These are phyloP conservation scores for Mycena sp. DNA, from an alignment of 1,284 basidiomycete genomes.

Conservation along the genomic window DNA sequence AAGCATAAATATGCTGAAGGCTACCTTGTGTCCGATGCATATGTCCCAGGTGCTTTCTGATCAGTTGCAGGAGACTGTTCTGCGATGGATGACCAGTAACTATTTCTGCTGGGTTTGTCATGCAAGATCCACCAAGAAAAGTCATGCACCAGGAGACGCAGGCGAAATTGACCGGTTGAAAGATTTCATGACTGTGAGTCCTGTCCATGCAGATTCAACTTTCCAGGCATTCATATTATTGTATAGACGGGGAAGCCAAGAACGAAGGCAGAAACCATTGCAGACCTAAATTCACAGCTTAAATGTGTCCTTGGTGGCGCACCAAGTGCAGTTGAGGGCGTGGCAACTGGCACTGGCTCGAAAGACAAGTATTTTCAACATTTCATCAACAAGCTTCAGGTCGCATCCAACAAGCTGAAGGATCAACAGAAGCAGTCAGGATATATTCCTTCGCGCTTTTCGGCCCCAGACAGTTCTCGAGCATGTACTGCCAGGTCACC, in stretches of 20 bases:
- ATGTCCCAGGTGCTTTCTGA: too few species aligned
- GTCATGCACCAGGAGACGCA: background rate
- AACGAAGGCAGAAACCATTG: background rate
- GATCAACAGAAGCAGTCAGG: slow-evolving; percentile 11
- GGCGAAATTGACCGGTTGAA: slow-evolving; percentile 4
- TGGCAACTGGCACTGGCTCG: slow-evolving; percentile 37
- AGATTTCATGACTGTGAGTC: slow-evolving; percentile 19
- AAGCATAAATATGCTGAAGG: too few species aligned
- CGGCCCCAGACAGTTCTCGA: slow-evolving; percentile 16
- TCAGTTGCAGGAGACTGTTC: too few species aligned
- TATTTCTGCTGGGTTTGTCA: too few species aligned
- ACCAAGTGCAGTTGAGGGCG: slow-evolving; percentile 27
- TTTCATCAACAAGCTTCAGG: slow-evolving; percentile 41
- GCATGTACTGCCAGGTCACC: slow-evolving; percentile 1
- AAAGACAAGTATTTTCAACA: slow-evolving; percentile 41
- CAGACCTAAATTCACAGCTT: background rate
- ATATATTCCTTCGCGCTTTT: slow-evolving; percentile 17
- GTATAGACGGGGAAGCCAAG: background rate
- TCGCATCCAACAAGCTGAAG: background rate
- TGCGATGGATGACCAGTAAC: too few species aligned
- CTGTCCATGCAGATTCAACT: background rate
- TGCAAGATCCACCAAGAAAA: background rate
- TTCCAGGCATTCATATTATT: too few species aligned
- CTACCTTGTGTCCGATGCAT: too few species aligned
- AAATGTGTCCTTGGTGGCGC: slow-evolving; percentile 27